A percentile compares a stretch with the other conserved stretches of the same genome.
phyloP scores from a whole-genome alignment of 106 monocot species.

The Dendrobium chrysotoxum region DNA sequence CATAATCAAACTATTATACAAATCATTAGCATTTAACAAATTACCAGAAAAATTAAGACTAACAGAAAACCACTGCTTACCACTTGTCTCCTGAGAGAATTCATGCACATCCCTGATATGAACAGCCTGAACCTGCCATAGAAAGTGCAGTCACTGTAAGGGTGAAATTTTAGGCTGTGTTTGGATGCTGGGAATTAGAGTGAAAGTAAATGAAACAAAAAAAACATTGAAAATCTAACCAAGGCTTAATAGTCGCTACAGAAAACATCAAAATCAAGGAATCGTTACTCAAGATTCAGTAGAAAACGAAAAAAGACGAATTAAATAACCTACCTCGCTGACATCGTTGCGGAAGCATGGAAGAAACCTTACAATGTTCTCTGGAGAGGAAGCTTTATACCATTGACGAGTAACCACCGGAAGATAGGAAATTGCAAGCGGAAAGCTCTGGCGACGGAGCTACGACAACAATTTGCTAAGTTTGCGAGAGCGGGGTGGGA shows the following conservation, averaged over 20 bases:
- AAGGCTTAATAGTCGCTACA: too few species aligned
- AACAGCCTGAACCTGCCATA: slow-evolving; percentile 12
- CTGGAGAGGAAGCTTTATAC: background rate
- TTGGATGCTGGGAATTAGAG: too few species aligned
- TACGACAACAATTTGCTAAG: background rate
- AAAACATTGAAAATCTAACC: background rate
- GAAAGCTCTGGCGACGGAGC: background rate
- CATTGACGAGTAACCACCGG: background rate
- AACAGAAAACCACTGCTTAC: slow-evolving; percentile 14
- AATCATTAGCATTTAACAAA: background rate
- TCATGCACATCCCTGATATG: slow-evolving; percentile 7
- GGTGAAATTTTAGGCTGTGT: too few species aligned
- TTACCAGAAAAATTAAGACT: background rate
- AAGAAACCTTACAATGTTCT: background rate
- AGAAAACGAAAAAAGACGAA: background rate
- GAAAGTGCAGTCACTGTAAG: background rate
- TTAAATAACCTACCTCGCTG: background rate
- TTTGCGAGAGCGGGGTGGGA: background rate
- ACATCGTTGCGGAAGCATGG: background rate
- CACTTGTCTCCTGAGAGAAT: slow-evolving; percentile 5
- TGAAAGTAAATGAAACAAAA: too few species aligned
- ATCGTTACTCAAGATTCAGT: background rate
- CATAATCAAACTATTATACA: background rate
- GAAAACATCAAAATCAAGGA: background rate
- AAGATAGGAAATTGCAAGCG: slow-evolving; percentile 2